These are phyloP conservation scores for Xylariaceae sp. DNA, from an alignment of 2,329 filamentous ascomycete genomes.

Conservation along the genomic window DNA sequence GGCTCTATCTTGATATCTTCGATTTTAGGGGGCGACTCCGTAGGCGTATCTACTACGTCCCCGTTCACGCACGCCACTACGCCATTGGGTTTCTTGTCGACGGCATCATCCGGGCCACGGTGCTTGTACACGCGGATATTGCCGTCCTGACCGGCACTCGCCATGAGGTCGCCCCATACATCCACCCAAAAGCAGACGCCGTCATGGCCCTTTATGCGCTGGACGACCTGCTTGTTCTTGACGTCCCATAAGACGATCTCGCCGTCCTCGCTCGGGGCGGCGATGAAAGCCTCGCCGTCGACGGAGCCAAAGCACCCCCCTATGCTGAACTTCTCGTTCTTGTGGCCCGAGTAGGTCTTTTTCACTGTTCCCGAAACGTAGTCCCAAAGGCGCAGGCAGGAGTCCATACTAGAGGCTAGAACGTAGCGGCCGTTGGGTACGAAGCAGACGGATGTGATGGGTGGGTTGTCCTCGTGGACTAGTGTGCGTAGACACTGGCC, in stretches of 20 bases:
- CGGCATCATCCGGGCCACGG: conserved; percentile 1
- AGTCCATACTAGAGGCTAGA: conserved; percentile 86
- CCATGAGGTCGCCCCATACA: conserved; percentile 50
- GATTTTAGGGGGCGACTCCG: conserved; percentile 41
- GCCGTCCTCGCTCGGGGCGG: conserved; percentile 83
- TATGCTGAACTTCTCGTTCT: conserved; percentile 79
- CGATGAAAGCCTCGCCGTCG: conserved; percentile 54
- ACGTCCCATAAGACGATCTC: conserved; percentile 87
- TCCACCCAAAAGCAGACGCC: conserved; percentile 64
- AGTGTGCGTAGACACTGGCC: conserved; percentile 93
- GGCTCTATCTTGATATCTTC: conserved; percentile 38
- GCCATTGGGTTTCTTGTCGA: conserved; percentile 9
- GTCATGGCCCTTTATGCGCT: conserved; percentile 50
- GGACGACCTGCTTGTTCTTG: conserved; percentile 73
- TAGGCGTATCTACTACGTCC: conserved; percentile 35
- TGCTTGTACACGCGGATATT: conserved; percentile 46
- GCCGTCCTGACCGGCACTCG: conserved; percentile 51
- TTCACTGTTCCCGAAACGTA: conserved; percentile 87
- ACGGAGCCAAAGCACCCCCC: conserved; percentile 75
- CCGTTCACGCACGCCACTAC: conserved; percentile 4
- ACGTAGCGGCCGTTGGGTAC: conserved; percentile 91
- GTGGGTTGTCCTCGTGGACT: conserved; percentile 92
- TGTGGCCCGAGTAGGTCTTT: conserved; percentile 95
- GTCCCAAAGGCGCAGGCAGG: conserved; percentile 86
- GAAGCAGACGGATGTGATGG: conserved; percentile 85